Evolutionary conservation across 805 yeast genomes (phyloP).

Genomic region (Candida sphagnicola): DNA sequence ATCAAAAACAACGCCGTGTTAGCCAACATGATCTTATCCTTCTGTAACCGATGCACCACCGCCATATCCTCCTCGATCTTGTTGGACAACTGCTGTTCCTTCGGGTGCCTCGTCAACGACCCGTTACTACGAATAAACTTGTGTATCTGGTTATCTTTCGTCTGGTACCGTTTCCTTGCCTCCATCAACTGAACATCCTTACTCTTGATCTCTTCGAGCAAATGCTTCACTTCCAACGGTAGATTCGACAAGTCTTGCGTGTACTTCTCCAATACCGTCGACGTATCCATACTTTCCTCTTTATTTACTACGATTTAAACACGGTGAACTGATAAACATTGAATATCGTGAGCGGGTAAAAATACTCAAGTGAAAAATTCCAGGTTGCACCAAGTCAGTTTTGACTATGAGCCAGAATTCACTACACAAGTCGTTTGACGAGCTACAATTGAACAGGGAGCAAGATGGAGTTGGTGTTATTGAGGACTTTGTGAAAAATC

Average conservation of each 20-base stretch:
- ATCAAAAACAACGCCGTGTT: conserved; percentile 79
- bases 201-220: conserved; percentile 71
- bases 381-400: neutral
- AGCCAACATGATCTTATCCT: conserved; percentile 73
- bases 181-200: conserved; percentile 68
- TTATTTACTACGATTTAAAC: too few species aligned
- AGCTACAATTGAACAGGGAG: conserved; percentile 1
- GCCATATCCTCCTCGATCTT: conserved; percentile 69
- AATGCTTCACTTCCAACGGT: conserved; percentile 80
- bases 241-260: conserved; percentile 71
- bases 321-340: too few species aligned
- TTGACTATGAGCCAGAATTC: neutral
- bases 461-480: neutral
- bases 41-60: conserved; percentile 58
- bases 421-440: neutral
- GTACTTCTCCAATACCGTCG: conserved; percentile 53
- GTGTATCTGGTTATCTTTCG: conserved; percentile 75
- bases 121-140: conserved; percentile 82
- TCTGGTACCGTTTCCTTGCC: conserved; percentile 58
- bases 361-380: neutral
- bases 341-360: too few species aligned
- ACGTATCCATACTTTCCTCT: conserved; percentile 93
- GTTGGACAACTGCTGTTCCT: conserved; percentile 63
- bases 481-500: conserved; percentile 4
- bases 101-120: conserved; percentile 73